Conservation (phyloP, 108 stramenopile genomes). For the Skeletonema menzelii region DNA sequence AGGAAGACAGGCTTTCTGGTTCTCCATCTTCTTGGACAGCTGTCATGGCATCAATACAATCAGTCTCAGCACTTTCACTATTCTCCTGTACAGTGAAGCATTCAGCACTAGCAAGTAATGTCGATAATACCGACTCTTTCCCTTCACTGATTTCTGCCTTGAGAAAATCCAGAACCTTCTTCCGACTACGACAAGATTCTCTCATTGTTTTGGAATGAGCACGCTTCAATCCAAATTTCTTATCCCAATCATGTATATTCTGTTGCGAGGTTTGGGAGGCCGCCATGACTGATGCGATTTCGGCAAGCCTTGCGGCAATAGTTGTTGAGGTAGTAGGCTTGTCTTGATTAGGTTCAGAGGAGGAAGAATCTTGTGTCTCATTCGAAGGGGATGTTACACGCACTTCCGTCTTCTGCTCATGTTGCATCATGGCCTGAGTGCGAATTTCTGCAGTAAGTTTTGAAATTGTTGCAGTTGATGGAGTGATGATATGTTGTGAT, state of each 20-base stretch:
- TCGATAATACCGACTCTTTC: not conserved
- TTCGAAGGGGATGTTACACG: not conserved
- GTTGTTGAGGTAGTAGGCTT: not conserved
- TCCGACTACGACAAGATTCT: conserved; percentile 62
- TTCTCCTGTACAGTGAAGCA: not conserved
- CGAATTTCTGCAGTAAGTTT: conserved; percentile 9
- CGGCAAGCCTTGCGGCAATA: not conserved
- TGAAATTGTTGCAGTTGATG: conserved; percentile 5
- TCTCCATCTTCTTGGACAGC: not conserved
- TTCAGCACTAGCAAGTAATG: not conserved
- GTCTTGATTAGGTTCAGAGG: not conserved
- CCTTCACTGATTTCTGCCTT: conserved; percentile 8
- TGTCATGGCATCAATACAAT: not conserved
- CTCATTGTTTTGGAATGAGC: conserved; percentile 82
- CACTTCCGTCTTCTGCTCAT: not conserved
- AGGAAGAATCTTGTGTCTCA: not conserved
- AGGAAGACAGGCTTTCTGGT: not conserved
- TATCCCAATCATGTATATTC: conserved; percentile 82
- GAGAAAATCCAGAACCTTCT: conserved; percentile 40
- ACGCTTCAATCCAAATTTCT: conserved; percentile 75
- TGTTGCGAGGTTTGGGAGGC: conserved; percentile 66
- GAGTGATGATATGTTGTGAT: conserved; percentile 7
- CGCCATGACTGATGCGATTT: conserved; percentile 54
- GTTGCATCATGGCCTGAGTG: not conserved
- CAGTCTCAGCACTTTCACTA: not conserved